These are phyloP conservation scores for Diaporthe helianthi DNA, from an alignment of 2,329 filamentous ascomycete species.

Conservation along the genomic window DNA sequence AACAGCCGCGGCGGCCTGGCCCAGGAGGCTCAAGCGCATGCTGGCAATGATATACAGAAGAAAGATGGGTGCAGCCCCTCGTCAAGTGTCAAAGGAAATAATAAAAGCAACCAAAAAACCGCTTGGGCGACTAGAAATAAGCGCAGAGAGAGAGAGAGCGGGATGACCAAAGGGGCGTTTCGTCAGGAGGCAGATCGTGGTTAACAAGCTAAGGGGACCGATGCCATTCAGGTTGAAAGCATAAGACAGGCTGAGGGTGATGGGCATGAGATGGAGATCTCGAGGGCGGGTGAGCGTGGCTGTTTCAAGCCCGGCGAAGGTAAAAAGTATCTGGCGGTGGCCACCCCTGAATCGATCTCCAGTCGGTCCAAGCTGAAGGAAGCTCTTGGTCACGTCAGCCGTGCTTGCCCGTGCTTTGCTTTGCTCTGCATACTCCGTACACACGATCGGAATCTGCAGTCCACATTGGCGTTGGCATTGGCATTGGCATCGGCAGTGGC, in stretches of 20 bases:
- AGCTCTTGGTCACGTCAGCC: constrained; percentile 13
- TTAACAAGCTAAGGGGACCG: background rate
- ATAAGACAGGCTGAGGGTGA: background rate
- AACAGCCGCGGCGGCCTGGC: constrained; percentile 46
- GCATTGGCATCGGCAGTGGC: too few relatives aligned
- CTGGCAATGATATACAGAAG: constrained; percentile 12
- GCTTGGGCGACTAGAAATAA: background rate
- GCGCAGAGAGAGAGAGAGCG: background rate
- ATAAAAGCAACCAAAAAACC: background rate
- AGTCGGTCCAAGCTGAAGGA: constrained; percentile 7
- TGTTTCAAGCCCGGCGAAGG: constrained; percentile 19
- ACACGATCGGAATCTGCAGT: background rate
- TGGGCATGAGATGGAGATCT: background rate
- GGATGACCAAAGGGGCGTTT: background rate
- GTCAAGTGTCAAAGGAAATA: background rate
- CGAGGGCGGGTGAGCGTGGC: constrained; percentile 2
- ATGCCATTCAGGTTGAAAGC: background rate
- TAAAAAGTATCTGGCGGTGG: constrained; percentile 21
- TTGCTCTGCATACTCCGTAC: background rate
- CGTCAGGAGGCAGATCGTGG: background rate
- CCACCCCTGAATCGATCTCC: constrained; percentile 6
- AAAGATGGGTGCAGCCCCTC: background rate
- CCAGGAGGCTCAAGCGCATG: constrained; percentile 43
- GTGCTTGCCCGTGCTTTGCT: background rate
- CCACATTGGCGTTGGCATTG: background rate